Evolutionary conservation across 352 stramenopile species (phyloP), one percentile per base, ranked within the genome.

Genomic region (Pythium folliculosum): DNA sequence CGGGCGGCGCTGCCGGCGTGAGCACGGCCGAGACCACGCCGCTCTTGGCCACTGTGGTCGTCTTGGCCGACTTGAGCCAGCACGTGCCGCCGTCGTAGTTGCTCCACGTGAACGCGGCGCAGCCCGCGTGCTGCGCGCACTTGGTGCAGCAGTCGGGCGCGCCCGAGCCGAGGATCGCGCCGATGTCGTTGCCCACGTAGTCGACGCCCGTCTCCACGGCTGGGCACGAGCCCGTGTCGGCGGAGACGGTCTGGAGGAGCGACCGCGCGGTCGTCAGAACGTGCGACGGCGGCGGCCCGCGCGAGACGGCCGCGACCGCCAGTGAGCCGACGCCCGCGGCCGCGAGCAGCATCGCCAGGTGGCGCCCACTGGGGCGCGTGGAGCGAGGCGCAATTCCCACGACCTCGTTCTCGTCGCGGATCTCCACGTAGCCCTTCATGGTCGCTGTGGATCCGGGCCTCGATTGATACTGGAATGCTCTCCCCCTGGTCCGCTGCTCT

Each of bases 61-160:
- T 60, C 25, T 71, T 71, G 45, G 17, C 45, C n/a, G 47, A 69
- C 65, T 76, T 76, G 38, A 76, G 53, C 69, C 64, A 76, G 32
- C 69, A 72, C 4, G 60, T 76, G 19, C 63, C 63, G n/a, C 69
- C 65, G 21, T 57, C 54, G 35, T 76, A 67, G 22, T 54, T 69
- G 49, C 37, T 72, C 63, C 61, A 72, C 38, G 63, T 66, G 58
- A 73, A 74, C 14, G 68, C 66, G 12, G 51, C 61, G 37, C 71
- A 70, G 25, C 60, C 65, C 10, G 57, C 4, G 21, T 32, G 60
- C 43, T 60, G 19, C 35, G 32, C 50, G 22, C 66, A 69, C 23
- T 60, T 58, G 27, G 40, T 55, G 49, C 69, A 75, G 58, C 69
- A 75, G 17, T 63, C 64, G 7, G 51, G 35, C 1, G 63, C 58